Conservation (phyloP, 345 rosid species). For the Hirschfeldia incana region DNA sequence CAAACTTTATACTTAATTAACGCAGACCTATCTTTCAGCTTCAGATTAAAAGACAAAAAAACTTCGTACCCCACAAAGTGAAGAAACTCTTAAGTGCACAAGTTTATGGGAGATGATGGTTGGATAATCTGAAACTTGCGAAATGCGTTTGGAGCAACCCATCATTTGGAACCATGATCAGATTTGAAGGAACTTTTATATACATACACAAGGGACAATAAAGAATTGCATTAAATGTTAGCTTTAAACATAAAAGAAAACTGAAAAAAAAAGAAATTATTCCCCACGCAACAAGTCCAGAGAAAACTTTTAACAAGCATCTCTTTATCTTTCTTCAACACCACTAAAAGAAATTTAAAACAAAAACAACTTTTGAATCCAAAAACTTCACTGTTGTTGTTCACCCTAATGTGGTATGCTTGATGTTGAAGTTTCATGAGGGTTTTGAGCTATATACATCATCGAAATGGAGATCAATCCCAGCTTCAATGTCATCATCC, state of each 20-base stretch:
- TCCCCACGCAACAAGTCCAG: slow-evolving; percentile 12
- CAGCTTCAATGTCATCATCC: slow-evolving; percentile 55
- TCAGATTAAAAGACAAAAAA: too few relatives aligned
- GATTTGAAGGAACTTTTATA: neutral
- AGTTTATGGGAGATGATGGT: too few relatives aligned
- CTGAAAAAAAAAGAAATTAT: slow-evolving; percentile 3
- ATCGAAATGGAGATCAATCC: slow-evolving; percentile 72
- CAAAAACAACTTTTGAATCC: slow-evolving; percentile 27
- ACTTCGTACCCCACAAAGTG: too few relatives aligned
- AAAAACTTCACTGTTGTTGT: slow-evolving; percentile 6
- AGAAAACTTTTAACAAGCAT: slow-evolving; percentile 17
- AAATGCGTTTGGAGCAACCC: neutral
- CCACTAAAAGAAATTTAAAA: neutral
- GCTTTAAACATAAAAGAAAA: neutral
- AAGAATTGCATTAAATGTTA: slow-evolving; percentile 27
- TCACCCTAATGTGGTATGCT: slow-evolving; percentile 18
- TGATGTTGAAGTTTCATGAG: slow-evolving; percentile 49
- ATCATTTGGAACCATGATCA: neutral
- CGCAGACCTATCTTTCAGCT: too few relatives aligned
- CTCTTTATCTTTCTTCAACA: slow-evolving; percentile 17
- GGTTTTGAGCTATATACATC: slow-evolving; percentile 69
- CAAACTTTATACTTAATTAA: too few relatives aligned
- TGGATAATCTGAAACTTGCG: too few relatives aligned
- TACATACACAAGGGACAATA: slow-evolving; percentile 26
- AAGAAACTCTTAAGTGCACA: too few relatives aligned